phyloP scores from a whole-genome alignment of 1,139 yeast species.

The Hansenula sp. region DNA sequence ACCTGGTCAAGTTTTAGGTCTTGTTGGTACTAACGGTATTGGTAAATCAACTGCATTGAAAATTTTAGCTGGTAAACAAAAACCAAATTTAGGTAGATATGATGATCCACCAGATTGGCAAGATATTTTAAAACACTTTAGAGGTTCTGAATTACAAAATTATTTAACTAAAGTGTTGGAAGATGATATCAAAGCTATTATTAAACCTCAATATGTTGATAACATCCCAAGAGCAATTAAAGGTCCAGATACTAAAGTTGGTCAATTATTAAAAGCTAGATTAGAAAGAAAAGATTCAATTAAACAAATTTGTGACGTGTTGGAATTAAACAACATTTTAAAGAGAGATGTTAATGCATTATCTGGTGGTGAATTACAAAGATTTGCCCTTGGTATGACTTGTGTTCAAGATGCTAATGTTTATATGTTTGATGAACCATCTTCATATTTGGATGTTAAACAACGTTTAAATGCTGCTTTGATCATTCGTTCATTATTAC shows the following conservation, averaged over 20 bases:
- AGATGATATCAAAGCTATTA: slow-evolving; percentile 89
- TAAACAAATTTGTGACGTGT: slow-evolving; percentile 57
- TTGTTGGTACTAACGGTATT: slow-evolving; percentile 98
- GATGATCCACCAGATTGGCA: slow-evolving; percentile 98
- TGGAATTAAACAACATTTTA: slow-evolving; percentile 72
- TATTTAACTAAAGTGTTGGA: slow-evolving; percentile 91
- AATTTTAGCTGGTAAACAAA: slow-evolving; percentile 96
- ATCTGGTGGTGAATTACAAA: slow-evolving; percentile 98
- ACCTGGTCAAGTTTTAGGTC: slow-evolving; percentile 97
- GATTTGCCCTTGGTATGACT: slow-evolving; percentile 97
- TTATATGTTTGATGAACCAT: slow-evolving; percentile 99
- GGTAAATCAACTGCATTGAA: slow-evolving; percentile 98
- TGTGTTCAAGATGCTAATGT: slow-evolving; percentile 94
- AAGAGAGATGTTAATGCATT: slow-evolving; percentile 83
- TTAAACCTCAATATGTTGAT: slow-evolving; percentile 97
- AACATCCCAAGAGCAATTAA: slow-evolving; percentile 94
- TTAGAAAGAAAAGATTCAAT: slow-evolving; percentile 62
- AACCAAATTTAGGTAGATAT: slow-evolving; percentile 90
- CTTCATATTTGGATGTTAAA: slow-evolving; percentile 95
- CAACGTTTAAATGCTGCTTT: slow-evolving; percentile 98
- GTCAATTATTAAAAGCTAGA: slow-evolving; percentile 72
- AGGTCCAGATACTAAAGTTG: slow-evolving; percentile 85
- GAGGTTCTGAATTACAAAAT: slow-evolving; percentile 97
- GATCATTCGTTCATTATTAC: slow-evolving; percentile 80
- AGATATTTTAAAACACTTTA: slow-evolving; percentile 81